Evolutionary conservation across 2,329 filamentous ascomycete species (phyloP).

Genomic region (Thelonectria rubi): DNA sequence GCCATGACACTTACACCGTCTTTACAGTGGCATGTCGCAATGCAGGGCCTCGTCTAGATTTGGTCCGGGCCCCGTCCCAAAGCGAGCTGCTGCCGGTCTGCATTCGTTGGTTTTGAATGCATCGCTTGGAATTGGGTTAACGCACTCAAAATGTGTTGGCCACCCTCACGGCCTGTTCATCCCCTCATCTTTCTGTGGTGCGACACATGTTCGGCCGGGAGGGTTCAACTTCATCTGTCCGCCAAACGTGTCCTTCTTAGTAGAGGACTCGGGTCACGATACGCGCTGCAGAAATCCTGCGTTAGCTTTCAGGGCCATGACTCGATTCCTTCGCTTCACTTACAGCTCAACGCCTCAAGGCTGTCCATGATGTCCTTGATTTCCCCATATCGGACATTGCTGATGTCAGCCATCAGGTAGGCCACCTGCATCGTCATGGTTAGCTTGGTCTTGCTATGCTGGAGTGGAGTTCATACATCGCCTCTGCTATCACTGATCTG

Average conservation of each 20-base stretch:
- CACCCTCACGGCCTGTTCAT: not conserved
- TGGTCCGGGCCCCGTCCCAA: not conserved
- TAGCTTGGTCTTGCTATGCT: not conserved
- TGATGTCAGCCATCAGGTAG: slow-evolving; percentile 98
- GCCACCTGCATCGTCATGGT: slow-evolving; percentile 65
- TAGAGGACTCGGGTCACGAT: slow-evolving; percentile 60
- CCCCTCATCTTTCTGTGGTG: not conserved
- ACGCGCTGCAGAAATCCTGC: slow-evolving; percentile 47
- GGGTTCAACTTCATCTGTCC: slow-evolving; percentile 27
- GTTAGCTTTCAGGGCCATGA: slow-evolving; percentile 12
- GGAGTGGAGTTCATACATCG: slow-evolving; percentile 67
- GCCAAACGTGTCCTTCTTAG: slow-evolving; percentile 39
- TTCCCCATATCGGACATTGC: slow-evolving; percentile 79
- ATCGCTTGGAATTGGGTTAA: not conserved
- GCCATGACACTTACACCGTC: not conserved
- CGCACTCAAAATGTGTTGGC: not conserved
- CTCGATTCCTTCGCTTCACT: slow-evolving; percentile 46
- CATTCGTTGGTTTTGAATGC: slow-evolving; percentile 2
- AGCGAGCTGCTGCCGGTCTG: not conserved
- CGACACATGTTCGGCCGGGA: slow-evolving; percentile 2
- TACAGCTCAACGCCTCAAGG: slow-evolving; percentile 83
- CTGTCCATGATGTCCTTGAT: slow-evolving; percentile 87
- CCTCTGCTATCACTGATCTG: slow-evolving; percentile 96
- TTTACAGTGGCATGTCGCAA: not conserved
- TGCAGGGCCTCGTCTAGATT: not conserved